Evolutionary conservation across 345 rosid genomes (phyloP), one percentile per base, ranked within the genome.

Genomic region (Euphorbia lathyris): DNA sequence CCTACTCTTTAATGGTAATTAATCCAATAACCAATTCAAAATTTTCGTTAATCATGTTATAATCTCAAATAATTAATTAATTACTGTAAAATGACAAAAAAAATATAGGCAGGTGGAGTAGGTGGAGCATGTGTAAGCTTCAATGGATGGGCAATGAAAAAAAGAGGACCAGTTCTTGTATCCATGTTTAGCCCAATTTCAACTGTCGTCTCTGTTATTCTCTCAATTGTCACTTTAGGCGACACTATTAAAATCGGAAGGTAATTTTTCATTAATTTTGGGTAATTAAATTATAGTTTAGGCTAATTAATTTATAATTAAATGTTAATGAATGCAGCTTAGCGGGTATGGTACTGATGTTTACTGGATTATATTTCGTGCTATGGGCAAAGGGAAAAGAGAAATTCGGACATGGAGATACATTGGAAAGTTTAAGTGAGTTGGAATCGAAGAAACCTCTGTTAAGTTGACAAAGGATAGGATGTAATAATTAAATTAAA

Each of bases 321-420:
- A 7, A 3, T 23, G 51, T 19, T 22, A 16, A 20, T 53, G 5
- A 58, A 77, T 22, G 84, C 98, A 96, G 95, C 78, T 69, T 87
- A 38, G 90, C 83, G 0, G 95, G 97, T 6, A 96, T 96, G 98
- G 71, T 80, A 64, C 67, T 90, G 55, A 90, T 96, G 97, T 90
- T 96, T 73, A 47, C 73, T 1, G 97, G 98, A 36, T 85, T 90
- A 20, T 92, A 96, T 77, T 74, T 83, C 20, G 91, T 96, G 74
- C 81, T 96, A 9, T 96, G 99, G 99, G 92, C 95, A 2, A 96
- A 96, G 83, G 84, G 90, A 53, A 96, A 90, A 85, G 98, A 89
- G 83, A 75, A 66, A 9, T 77, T 66, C 76, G 58, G 69, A 4
- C 48, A 65, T 26, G 71, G 20, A 0, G 81, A 77, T 40, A 38